These are phyloP conservation scores for Fusarium sp. DNA, from an alignment of 2,329 filamentous ascomycete genomes.

Conservation along the genomic window DNA sequence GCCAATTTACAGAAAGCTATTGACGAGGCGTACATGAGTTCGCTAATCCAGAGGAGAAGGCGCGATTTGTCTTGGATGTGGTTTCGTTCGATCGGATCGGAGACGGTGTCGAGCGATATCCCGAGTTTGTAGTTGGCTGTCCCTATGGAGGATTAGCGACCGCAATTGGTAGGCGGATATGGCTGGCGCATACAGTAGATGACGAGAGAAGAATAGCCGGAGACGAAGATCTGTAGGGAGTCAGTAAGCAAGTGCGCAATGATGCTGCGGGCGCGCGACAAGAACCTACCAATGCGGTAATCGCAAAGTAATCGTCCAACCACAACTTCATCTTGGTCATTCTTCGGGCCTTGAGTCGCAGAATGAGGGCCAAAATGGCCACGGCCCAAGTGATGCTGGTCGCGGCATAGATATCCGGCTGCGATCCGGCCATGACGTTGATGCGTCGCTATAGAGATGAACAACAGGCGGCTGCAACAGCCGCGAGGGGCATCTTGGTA, in stretches of 20 bases:
- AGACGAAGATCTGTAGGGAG: constrained; percentile 10
- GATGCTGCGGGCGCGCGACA: no score
- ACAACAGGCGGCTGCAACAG: background rate
- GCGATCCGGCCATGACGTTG: constrained; percentile 41
- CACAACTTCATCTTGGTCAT: constrained; percentile 45
- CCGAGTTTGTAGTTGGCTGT: constrained; percentile 35
- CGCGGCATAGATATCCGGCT: constrained; percentile 40
- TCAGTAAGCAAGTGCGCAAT: background rate
- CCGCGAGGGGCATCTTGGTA: constrained; percentile 8
- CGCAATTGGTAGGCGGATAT: no score
- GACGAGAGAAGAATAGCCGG: constrained; percentile 23
- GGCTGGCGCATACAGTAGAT: constrained; percentile 28
- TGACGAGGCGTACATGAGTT: constrained; percentile 46
- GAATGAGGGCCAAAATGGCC: constrained; percentile 29
- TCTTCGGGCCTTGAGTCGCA: constrained; percentile 39
- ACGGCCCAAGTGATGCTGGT: constrained; percentile 40
- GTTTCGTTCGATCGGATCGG: background rate
- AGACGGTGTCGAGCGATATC: constrained; percentile 8
- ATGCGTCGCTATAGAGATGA: background rate
- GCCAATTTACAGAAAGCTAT: constrained; percentile 50
- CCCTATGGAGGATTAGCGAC: constrained; percentile 26
- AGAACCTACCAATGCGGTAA: constrained; percentile 37
- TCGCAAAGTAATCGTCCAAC: constrained; percentile 44
- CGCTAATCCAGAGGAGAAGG: constrained; percentile 35
- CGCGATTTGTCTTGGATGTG: constrained; percentile 21